phyloP scores from a whole-genome alignment of 1,284 basidiomycete species.

The Malassezia brasiliensis region DNA sequence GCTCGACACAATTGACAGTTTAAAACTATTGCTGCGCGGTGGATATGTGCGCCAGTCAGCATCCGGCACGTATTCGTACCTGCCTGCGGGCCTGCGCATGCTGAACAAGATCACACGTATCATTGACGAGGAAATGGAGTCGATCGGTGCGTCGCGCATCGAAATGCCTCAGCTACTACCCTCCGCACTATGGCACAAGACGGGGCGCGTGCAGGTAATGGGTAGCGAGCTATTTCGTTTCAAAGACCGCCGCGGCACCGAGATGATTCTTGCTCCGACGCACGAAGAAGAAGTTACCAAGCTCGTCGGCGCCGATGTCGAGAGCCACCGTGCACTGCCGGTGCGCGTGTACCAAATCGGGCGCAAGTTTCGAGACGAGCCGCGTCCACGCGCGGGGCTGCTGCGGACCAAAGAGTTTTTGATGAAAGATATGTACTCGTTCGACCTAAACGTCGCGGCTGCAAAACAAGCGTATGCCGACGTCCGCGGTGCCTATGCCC shows the following conservation, averaged over 20 bases:
- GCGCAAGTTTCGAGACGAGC: constrained; percentile 49
- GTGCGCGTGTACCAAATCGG: constrained; percentile 46
- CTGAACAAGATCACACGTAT: constrained; percentile 39
- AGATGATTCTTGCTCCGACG: constrained; percentile 48
- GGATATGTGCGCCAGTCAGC: constrained; percentile 46
- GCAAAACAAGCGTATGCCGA: constrained; percentile 34
- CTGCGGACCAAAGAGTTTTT: constrained; percentile 48
- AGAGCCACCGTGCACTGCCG: constrained; percentile 38
- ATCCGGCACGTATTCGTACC: constrained; percentile 46
- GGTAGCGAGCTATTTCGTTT: constrained; percentile 48
- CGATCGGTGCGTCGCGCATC: constrained; percentile 38
- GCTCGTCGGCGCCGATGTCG: constrained; percentile 39
- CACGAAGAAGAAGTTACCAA: constrained; percentile 49
- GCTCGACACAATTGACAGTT: constrained; percentile 12
- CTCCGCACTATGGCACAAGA: constrained; percentile 39
- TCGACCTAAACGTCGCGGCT: constrained; percentile 28
- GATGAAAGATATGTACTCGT: constrained; percentile 50
- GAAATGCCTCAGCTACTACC: constrained; percentile 46
- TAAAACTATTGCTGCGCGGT: constrained; percentile 34
- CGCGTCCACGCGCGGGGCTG: constrained; percentile 46
- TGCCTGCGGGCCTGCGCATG: constrained; percentile 45
- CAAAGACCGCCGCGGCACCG: constrained; percentile 35
- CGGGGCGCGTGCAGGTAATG: constrained; percentile 37
- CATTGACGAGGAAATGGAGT: constrained; percentile 44
- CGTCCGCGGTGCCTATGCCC: constrained; percentile 40